Evolutionary conservation across 805 yeast species (phyloP), one percentile per base, ranked within the genome.

Genomic region (Kuraishia molischiana): DNA sequence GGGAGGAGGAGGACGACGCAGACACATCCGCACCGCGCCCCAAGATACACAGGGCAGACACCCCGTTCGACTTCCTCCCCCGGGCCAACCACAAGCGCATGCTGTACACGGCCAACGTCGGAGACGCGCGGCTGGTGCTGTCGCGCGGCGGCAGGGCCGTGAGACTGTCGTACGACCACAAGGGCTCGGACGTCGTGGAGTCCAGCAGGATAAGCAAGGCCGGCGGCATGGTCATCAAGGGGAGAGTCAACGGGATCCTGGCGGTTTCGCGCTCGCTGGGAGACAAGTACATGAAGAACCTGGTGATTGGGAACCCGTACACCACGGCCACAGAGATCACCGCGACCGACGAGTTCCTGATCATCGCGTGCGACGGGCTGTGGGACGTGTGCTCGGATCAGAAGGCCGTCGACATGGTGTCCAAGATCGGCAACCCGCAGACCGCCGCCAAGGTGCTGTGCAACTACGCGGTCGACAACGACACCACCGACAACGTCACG

Each of bases 221-320:
- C 4, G 98, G 98, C 2, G 98, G 98, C 0, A 60, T 90, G 22
- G 76, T 90, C 41, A 72, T 92, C 72, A 85, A 86, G 51, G 83
- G 85, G 43, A 71, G 98, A 48, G 98, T 90, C 19, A 92, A 90
- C 56, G 98, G 97, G 3, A 87, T 90, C 58, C 68, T 92, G 36
- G 97, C 97, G 0, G 95, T 90, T 9, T 86, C 96, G 2, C 67
- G 98, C 44, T 82, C 97, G 2, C 65, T 90, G 32, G 98, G 98
- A 15, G 97, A 90, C 55, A 70, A 79, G n/a, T 89, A 85, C 56
- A 81, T 90, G 76, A 94, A 90, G 55, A 83, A 79, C 37, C 64
- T 85, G 40, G 96, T 90, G 15, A 76, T 86, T 24, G 95, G 96
- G 0, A 76, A 78, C 38, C 98, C 98, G 1, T 90, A 81, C 53